Evolutionary conservation across 805 yeast genomes (phyloP), one percentile per base, ranked within the genome.

Genomic region (Nakazawaea anatomiae): DNA sequence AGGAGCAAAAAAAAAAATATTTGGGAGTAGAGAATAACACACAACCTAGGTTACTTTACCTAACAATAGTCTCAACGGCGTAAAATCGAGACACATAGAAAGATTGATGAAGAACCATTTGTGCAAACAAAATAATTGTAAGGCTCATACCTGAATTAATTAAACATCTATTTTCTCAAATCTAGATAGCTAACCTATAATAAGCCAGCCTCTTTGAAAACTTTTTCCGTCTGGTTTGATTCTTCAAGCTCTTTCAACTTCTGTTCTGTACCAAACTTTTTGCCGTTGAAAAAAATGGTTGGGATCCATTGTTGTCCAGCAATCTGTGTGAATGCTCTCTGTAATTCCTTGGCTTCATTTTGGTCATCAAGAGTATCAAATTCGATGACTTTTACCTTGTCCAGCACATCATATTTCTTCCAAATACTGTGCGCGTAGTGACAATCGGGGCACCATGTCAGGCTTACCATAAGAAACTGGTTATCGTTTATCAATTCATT

Each of bases 381-480:
- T 61, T 87, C 91, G 32, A 87, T 70, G n/a, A 79, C 59, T 48
- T 70, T 65, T 11, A 83, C 68, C 57, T 82, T 77, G 44, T 73
- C 71, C 9, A 59, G 58, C 7, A 83, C 81, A 7, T 74, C 72
- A 58, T 73, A 78, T 48, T 77, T 74, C 46, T 75, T 71, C 75
- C 82, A 83, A 27, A 84, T 65, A 30, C 68, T 66, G 53, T 77
- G 73, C 4, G 86, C 79, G 61, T 83, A 86, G 46, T 77, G 80
- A 58, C 91, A 85, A 58, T 86, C 91, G 3, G 89, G 87, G 64
- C 94, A 86, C 90, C 90, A 85, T 18, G 84, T 74, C 57, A 85
- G 86, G 40, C 87, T 79, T 10, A 85, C 61, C 75, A 83, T 77
- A 53, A 86, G 71, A 57, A 65, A 79, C 46, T 70, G 70, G 65